Evolutionary conservation across 768 basidiomycete genomes (phyloP).

Genomic region (Suillus brevipes): DNA sequence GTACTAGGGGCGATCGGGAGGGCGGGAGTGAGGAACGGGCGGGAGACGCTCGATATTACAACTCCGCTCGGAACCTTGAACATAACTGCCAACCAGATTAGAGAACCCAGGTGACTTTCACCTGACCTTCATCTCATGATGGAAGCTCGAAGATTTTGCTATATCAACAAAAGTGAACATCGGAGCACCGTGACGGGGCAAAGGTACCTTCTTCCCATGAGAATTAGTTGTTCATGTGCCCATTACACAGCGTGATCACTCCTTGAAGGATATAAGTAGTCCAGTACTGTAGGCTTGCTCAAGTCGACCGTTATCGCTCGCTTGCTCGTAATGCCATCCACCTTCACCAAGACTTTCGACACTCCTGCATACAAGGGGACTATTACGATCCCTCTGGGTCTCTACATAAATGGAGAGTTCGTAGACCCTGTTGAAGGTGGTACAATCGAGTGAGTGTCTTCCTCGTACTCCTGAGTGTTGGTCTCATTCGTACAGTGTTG

Average conservation of each 20-base stretch:
- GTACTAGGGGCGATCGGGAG: too few relatives aligned
- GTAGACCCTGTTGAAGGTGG: slow-evolving; percentile 53
- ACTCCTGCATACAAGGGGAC: slow-evolving; percentile 57
- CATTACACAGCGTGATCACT: not conserved
- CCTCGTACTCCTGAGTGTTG: not conserved
- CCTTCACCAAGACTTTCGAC: slow-evolving; percentile 50
- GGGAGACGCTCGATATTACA: too few relatives aligned
- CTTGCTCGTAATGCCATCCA: slow-evolving; percentile 34
- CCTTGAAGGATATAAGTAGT: not conserved
- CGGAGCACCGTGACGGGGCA: slow-evolving; percentile 3
- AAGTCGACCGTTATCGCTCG: not conserved
- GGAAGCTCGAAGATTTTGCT: not conserved
- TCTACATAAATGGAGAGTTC: slow-evolving; percentile 62
- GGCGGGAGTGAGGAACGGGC: too few relatives aligned
- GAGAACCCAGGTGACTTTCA: too few relatives aligned
- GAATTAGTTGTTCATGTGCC: not conserved
- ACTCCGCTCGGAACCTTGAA: too few relatives aligned
- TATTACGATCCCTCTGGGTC: slow-evolving; percentile 56
- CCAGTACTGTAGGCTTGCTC: not conserved
- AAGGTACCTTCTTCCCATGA: slow-evolving; percentile 1
- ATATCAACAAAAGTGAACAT: not conserved
- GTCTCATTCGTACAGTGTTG: slow-evolving; percentile 39
- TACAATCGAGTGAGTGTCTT: slow-evolving; percentile 58
- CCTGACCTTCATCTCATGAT: too few relatives aligned
- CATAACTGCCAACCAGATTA: too few relatives aligned